phyloP scores from a whole-genome alignment of 768 basidiomycete genomes.

The Pleurotus giganteus region DNA sequence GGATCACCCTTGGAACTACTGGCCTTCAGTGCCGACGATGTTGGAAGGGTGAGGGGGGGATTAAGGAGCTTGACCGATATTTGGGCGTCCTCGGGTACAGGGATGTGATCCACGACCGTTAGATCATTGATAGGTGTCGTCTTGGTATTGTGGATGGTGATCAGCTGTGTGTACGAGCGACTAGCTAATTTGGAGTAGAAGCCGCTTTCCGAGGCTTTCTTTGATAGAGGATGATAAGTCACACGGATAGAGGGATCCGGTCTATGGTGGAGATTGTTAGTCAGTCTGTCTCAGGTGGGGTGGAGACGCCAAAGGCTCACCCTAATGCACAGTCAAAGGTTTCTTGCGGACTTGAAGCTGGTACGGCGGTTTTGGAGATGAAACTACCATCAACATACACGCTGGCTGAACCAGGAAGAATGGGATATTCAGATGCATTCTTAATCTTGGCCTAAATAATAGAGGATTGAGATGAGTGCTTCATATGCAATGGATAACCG shows the following conservation, averaged over 20 bases:
- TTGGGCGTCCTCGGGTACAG: slow-evolving; percentile 9
- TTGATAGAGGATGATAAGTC: slow-evolving; percentile 18
- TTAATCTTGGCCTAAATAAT: slow-evolving; percentile 24
- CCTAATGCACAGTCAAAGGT: slow-evolving; percentile 30
- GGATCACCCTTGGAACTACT: neutral
- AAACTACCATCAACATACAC: slow-evolving; percentile 29
- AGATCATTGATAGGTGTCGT: slow-evolving; percentile 9
- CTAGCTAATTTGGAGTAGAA: slow-evolving; percentile 5
- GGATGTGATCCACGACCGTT: slow-evolving; percentile 15
- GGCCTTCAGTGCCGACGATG: neutral
- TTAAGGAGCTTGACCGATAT: neutral
- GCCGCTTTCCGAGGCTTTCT: neutral
- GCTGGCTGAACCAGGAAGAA: slow-evolving; percentile 22
- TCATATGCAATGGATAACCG: neutral
- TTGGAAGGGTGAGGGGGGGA: slow-evolving; percentile 3
- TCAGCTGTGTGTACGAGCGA: slow-evolving; percentile 12
- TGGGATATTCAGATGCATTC: slow-evolving; percentile 25
- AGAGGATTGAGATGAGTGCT: neutral
- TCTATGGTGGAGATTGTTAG: slow-evolving; percentile 23
- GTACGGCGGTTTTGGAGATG: slow-evolving; percentile 22
- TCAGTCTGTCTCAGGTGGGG: slow-evolving; percentile 36
- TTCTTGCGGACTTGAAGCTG: slow-evolving; percentile 25
- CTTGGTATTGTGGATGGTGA: slow-evolving; percentile 18
- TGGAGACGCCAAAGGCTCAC: slow-evolving; percentile 8
- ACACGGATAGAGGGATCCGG: slow-evolving; percentile 6